Evolutionary conservation across 1,284 basidiomycete species (phyloP).

Genomic region (Volvariella volvacea): DNA sequence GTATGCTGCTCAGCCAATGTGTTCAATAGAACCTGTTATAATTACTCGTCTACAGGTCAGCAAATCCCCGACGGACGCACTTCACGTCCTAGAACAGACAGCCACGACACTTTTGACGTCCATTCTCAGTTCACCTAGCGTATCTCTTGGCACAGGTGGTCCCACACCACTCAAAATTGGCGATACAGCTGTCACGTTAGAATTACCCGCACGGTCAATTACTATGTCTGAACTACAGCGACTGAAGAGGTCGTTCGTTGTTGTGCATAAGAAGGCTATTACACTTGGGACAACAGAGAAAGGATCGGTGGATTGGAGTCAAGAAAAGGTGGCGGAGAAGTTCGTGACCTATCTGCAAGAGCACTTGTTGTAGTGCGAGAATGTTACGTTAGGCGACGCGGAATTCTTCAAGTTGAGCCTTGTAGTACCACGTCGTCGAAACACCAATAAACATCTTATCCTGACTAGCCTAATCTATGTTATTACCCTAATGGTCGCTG

Average conservation of each 20-base stretch:
- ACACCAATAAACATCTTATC: no score
- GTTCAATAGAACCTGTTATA: no score
- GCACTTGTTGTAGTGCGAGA: slow-evolving; percentile 31
- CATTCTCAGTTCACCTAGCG: slow-evolving; percentile 34
- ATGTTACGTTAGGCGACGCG: no score
- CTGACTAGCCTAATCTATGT: no score
- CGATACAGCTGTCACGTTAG: slow-evolving; percentile 42
- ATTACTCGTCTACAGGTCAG: slow-evolving; percentile 54
- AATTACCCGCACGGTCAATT: slow-evolving; percentile 51
- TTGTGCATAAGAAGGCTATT: slow-evolving; percentile 82
- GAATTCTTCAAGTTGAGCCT: no score
- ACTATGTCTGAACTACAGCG: slow-evolving; percentile 84
- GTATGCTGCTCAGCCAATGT: slow-evolving; percentile 34
- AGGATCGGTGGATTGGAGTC: slow-evolving; percentile 71
- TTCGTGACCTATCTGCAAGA: slow-evolving; percentile 81
- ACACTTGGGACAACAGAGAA: slow-evolving; percentile 78
- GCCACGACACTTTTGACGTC: slow-evolving; percentile 61
- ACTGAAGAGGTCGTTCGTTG: slow-evolving; percentile 83
- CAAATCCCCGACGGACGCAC: slow-evolving; percentile 77
- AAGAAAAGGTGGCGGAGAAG: slow-evolving; percentile 63
- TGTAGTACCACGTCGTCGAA: no score
- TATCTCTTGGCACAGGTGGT: slow-evolving; percentile 28
- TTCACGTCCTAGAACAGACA: slow-evolving; percentile 73
- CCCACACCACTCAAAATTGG: slow-evolving; percentile 36
- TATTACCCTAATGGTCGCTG: no score